A percentile compares a stretch with the other conserved stretches of the same genome.
Conservation (phyloP, 768 basidiomycete species). For the Kwoniella sp. region DNA sequence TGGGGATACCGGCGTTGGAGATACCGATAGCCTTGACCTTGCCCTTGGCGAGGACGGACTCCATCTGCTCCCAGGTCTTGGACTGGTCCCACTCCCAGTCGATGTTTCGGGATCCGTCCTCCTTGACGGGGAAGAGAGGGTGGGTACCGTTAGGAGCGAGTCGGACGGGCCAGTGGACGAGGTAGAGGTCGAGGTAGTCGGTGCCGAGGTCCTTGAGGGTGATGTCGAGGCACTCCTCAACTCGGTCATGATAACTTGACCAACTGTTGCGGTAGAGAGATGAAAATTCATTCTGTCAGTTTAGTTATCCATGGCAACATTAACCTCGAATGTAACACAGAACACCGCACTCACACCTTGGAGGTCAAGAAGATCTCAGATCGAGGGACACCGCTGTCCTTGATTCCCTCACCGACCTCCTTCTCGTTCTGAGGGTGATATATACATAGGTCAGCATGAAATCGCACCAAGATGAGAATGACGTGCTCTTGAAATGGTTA, state of each 20-base stretch:
- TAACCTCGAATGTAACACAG: not conserved
- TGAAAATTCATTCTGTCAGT: no score
- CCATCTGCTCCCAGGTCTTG: conserved; percentile 59
- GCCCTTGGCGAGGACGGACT: conserved; percentile 62
- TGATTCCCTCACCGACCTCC: conserved; percentile 81
- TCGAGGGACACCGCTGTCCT: conserved; percentile 71
- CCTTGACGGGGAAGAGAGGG: conserved; percentile 12
- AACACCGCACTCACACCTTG: conserved; percentile 51
- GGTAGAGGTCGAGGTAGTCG: conserved; percentile 78
- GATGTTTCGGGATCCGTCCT: conserved; percentile 25
- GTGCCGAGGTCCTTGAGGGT: conserved; percentile 72
- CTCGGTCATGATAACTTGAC: conserved; percentile 62
- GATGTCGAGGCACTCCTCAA: conserved; percentile 66
- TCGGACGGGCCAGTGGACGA: conserved; percentile 41
- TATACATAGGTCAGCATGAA: not conserved
- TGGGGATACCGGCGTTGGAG: conserved; percentile 68
- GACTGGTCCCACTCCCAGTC: conserved; percentile 22
- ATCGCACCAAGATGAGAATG: no score
- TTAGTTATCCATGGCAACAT: no score
- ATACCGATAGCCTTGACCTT: conserved; percentile 61
- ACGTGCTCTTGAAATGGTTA: no score
- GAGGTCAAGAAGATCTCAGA: conserved; percentile 74
- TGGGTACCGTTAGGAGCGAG: conserved; percentile 8
- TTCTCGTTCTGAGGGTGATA: conserved; percentile 65
- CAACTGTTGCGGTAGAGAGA: conserved; percentile 31